Base-by-base conservation (phyloP, 768 basidiomycete genomes). In the Pisolithus albus region DNA sequence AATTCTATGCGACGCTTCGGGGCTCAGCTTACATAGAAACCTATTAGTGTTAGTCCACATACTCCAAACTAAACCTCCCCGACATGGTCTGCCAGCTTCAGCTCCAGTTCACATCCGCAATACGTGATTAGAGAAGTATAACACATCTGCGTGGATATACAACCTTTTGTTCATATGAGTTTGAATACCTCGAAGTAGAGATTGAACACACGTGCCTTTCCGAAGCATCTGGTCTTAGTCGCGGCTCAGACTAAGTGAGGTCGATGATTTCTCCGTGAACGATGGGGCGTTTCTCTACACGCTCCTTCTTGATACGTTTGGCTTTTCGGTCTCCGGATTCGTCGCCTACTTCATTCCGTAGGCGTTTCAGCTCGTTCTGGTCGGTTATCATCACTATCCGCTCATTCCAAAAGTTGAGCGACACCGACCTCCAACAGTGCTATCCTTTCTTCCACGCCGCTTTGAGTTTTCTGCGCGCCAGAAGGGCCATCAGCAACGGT, bases 241-340 rank as follows among this genome's bases (percentile, higher is more conserved):
- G 5, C 13, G 11, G 34, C 34, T 5, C 11, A 16, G 26, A 15
- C 15, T 45, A 61, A 1, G 61, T 61, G 45, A 61, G 53, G 47
- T 56, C 57, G 23, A 59, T 59, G 32, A 60, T 18, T 37, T 59
- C 54, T 36, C 49, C 50, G 0, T 45, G 43, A 30, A 34, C 5
- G n/a, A 53, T 50, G 28, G 23, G 46, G 13, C 18, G 42, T 11
- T 36, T 53, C 10, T 18, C 49, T 47, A 18, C 7, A 18, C 51
- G 47, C 23, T 57, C 53, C 28, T 42, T 47, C 47, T 63, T 59
- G 39, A 59, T 41, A 32, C 54, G 56, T 43, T 63, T 57, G 7
- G 54, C 41, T 13, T 61, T 59, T 15, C 21, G 43, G 26, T 56
- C 52, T 28, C 52, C 39, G 6, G 44, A 37, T 10, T 41, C 15